Evolutionary conservation across 805 yeast genomes (phyloP).

Genomic region (Lachancea sp.): DNA sequence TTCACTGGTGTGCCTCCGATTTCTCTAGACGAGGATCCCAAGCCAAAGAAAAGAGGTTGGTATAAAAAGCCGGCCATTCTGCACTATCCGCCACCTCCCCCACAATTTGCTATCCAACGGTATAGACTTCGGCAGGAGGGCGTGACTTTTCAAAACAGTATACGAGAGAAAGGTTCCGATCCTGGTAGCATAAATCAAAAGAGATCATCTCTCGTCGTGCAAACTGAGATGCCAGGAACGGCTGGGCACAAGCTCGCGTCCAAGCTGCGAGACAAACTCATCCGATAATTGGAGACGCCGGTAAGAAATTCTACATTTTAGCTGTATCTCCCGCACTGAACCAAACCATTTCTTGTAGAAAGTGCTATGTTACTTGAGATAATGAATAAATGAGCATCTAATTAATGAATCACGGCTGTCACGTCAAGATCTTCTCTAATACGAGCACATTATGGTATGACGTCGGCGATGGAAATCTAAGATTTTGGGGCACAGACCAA

Average conservation of each 20-base stretch:
- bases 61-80: conserved; percentile 33
- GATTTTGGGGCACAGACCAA: too few relatives aligned
- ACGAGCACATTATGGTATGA: too few relatives aligned
- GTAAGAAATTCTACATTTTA: too few relatives aligned
- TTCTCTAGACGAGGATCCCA: conserved; percentile 25
- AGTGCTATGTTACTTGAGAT: too few relatives aligned
- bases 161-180: conserved; percentile 20
- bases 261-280: conserved; percentile 23
- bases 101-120: conserved; percentile 14
- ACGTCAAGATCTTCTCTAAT: too few relatives aligned
- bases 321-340: too few relatives aligned
- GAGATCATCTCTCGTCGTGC: conserved; percentile 9
- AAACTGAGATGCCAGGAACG: conserved; percentile 7
- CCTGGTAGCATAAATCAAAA: conserved; percentile 6
- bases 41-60: conserved; percentile 33
- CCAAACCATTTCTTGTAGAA: too few relatives aligned
- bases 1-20: conserved; percentile 34
- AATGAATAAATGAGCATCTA: too few relatives aligned
- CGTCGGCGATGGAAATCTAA: too few relatives aligned
- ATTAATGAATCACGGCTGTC: too few relatives aligned
- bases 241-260: conserved; percentile 20
- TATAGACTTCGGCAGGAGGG: conserved; percentile 30
- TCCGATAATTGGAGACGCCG: neutral
- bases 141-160: conserved; percentile 29
- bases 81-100: conserved; percentile 30